Percentiles rank a stretch among this genome's conserved stretches.
Conservation (phyloP, 805 yeast species). For the Limtongia smithiae region DNA sequence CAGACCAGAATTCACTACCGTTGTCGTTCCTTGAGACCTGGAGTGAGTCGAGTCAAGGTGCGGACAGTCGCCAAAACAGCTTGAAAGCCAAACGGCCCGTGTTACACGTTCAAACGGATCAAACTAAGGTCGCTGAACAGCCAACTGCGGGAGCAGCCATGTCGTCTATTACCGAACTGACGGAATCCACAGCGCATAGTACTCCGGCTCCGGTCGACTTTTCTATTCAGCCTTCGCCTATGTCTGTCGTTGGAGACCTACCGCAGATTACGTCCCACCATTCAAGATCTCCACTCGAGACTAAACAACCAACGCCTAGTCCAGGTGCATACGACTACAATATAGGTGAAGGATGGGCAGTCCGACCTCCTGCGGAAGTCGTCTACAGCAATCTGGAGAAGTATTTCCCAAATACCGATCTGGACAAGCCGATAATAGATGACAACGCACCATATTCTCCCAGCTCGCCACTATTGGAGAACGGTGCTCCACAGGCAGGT, state of each 20-base stretch:
- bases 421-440: conserved; percentile 87
- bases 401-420: conserved; percentile 87
- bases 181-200: conserved; percentile 9
- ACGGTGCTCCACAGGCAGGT: no score
- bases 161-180: conserved; percentile 23
- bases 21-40: conserved; percentile 3
- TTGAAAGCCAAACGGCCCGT: conserved; percentile 22
- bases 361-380: conserved; percentile 93
- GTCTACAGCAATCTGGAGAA: conserved; percentile 86
- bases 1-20: conserved; percentile 11
- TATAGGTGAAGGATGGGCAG: conserved; percentile 47
- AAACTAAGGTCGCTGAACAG: conserved; percentile 1
- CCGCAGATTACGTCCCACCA: no score
- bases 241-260: conserved; percentile 21
- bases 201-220: background rate
- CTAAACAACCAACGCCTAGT: background rate
- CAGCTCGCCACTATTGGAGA: conserved; percentile 13
- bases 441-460: conserved; percentile 36
- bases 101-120: conserved; percentile 22
- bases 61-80: conserved; percentile 11
- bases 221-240: conserved; percentile 11
- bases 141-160: conserved; percentile 7
- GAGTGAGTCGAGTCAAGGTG: conserved; percentile 4
- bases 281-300: no score
- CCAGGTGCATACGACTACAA: background rate